Conservation (phyloP, 1,139 yeast genomes). For the Sugiyamaella grinbergsii region DNA sequence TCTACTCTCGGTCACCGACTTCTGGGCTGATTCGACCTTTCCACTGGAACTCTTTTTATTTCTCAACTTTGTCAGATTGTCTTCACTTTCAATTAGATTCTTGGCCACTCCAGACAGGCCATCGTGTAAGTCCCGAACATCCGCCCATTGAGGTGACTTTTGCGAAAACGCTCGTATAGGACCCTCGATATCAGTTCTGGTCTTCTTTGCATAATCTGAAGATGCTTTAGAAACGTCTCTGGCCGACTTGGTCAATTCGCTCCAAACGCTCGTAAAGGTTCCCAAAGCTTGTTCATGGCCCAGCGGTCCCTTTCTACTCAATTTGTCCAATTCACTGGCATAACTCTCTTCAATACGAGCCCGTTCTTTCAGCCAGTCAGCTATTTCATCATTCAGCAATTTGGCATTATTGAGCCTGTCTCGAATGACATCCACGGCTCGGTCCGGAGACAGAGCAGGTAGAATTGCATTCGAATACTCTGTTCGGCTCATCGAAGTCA, state of each 20-base stretch:
- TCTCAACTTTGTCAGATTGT: constrained; percentile 28
- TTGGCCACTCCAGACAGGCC: constrained; percentile 37
- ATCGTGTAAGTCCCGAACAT: constrained; percentile 37
- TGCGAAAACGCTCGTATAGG: constrained; percentile 37
- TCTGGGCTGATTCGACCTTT: constrained; percentile 33
- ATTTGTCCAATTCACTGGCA: constrained; percentile 42
- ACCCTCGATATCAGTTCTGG: constrained; percentile 40
- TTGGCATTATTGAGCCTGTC: constrained; percentile 40
- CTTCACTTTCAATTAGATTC: constrained; percentile 31
- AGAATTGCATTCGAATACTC: constrained; percentile 42
- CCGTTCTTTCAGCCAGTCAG: constrained; percentile 45
- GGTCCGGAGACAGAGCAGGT: constrained; percentile 37
- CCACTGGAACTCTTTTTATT: constrained; percentile 24
- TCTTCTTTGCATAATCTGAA: constrained; percentile 37
- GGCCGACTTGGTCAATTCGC: constrained; percentile 35
- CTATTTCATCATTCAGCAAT: constrained; percentile 39
- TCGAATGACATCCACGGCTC: constrained; percentile 39
- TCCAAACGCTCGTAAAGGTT: constrained; percentile 42
- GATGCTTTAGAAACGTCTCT: constrained; percentile 39
- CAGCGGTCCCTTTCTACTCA: constrained; percentile 30
- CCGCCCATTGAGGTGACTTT: constrained; percentile 37
- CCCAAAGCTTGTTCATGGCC: constrained; percentile 35
- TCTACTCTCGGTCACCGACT: constrained; percentile 33
- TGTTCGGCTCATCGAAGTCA: constrained; percentile 21
- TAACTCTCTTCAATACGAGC: constrained; percentile 42